Percentiles rank a stretch among this genome's conserved stretches.
Evolutionary conservation across 345 rosid genomes (phyloP).

Genomic region (Theobroma cacao): DNA sequence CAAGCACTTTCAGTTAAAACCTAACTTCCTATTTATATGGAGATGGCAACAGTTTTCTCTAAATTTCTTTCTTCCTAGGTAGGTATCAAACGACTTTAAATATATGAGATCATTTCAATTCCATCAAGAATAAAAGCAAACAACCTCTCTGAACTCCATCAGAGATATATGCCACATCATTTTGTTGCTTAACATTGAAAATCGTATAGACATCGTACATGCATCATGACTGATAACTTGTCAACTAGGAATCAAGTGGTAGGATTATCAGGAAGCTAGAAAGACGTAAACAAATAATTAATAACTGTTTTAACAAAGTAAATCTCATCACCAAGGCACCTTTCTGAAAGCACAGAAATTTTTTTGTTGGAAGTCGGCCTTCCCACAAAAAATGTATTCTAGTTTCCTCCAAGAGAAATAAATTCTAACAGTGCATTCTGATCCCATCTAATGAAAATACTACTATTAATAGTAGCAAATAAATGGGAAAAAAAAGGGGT

Average conservation of each 20-base stretch:
- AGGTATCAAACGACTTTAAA: neutral
- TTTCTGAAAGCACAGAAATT: neutral
- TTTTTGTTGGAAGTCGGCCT: neutral
- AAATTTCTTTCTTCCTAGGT: neutral
- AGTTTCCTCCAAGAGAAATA: neutral
- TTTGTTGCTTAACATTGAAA: neutral
- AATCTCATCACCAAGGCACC: neutral
- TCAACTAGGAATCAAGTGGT: neutral
- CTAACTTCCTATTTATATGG: neutral
- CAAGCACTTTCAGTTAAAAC: neutral
- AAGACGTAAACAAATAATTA: neutral
- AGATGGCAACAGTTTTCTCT: neutral
- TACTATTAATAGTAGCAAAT: neutral
- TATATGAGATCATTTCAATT: neutral
- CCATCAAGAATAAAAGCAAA: neutral
- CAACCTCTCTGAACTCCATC: neutral
- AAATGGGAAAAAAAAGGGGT: neutral
- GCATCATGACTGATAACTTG: neutral
- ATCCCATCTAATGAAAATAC: neutral
- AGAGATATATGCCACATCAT: neutral
- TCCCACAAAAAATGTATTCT: neutral
- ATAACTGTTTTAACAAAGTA: neutral
- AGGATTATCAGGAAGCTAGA: neutral
- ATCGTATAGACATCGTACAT: neutral
- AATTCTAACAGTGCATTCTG: conserved; percentile 1